A percentile compares a stretch with the other conserved stretches of the same genome.
These are phyloP conservation scores for Sporothrix brunneoviolacea DNA, from an alignment of 2,329 filamentous ascomycete species.

Conservation along the genomic window DNA sequence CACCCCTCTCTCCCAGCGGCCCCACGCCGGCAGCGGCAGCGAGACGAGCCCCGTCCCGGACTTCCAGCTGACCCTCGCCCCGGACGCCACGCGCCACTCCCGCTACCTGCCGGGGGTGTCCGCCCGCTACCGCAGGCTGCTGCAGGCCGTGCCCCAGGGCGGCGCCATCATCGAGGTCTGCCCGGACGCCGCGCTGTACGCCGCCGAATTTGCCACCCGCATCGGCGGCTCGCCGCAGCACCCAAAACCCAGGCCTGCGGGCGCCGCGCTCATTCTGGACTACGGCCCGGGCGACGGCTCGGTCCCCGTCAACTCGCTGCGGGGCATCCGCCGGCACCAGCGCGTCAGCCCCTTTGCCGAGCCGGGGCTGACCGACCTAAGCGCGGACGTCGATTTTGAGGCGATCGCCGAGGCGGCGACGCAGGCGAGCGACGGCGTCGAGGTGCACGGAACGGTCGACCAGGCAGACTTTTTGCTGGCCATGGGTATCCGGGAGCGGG, in stretches of 20 bases:
- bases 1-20: constrained; percentile 45
- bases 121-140: constrained; percentile 69
- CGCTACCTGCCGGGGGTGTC: constrained; percentile 79
- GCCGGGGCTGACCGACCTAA: constrained; percentile 80
- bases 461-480: constrained; percentile 72
- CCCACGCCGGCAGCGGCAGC: constrained; percentile 32
- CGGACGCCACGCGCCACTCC: constrained; percentile 70
- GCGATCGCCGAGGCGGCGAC: constrained; percentile 78
- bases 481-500: constrained; percentile 79
- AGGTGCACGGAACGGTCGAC: constrained; percentile 86
- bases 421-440: constrained; percentile 67
- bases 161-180: constrained; percentile 81
- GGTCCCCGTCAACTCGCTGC: constrained; percentile 81
- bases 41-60: constrained; percentile 58
- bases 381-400: constrained; percentile 88
- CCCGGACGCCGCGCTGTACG: constrained; percentile 76
- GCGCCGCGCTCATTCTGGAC: constrained; percentile 91
- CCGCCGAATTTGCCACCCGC: constrained; percentile 71
- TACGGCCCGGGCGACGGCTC: constrained; percentile 70
- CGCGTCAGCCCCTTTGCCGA: constrained; percentile 71
- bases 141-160: constrained; percentile 51
- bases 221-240: constrained; percentile 63
- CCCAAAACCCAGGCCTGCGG: constrained; percentile 58
- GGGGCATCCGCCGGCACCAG: constrained; percentile 75
- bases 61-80: constrained; percentile 78